These are phyloP conservation scores for Coprinopsis strossmayeri DNA, from an alignment of 768 basidiomycete genomes.

Conservation along the genomic window DNA sequence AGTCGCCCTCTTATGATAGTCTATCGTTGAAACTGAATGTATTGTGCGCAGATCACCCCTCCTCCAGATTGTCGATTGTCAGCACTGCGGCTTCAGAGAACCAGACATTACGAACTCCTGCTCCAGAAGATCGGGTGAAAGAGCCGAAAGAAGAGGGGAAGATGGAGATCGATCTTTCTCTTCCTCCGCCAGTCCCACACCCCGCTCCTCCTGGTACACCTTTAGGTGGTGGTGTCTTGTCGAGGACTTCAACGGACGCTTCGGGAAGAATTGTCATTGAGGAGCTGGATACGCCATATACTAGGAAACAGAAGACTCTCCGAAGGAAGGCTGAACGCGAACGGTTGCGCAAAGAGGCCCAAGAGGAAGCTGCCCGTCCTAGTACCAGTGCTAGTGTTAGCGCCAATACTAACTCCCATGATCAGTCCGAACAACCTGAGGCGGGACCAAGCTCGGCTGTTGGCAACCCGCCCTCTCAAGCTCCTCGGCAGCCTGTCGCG, in stretches of 20 bases:
- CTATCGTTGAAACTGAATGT: background rate
- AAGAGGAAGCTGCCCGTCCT: no score
- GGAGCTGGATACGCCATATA: slow-evolving; percentile 65
- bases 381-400: no score
- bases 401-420: no score
- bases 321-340: slow-evolving; percentile 13
- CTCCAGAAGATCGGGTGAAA: slow-evolving; percentile 16
- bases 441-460: no score
- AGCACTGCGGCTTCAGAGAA: slow-evolving; percentile 43
- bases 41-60: slow-evolving; percentile 25
- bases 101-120: slow-evolving; percentile 24
- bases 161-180: slow-evolving; percentile 12
- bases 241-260: slow-evolving; percentile 23
- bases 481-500: no score
- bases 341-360: background rate
- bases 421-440: no score
- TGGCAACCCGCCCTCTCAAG: no score
- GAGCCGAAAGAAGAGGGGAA: slow-evolving; percentile 7
- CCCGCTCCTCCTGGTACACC: slow-evolving; percentile 3
- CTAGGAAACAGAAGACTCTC: slow-evolving; percentile 50
- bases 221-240: slow-evolving; percentile 12
- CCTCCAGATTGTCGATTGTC: slow-evolving; percentile 39
- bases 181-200: background rate
- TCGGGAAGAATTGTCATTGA: slow-evolving; percentile 59
- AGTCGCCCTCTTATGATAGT: slow-evolving; percentile 13